Percentiles rank a stretch among this genome's conserved stretches.
Conservation (phyloP, 2,329 filamentous ascomycete genomes). For the Phialocephala sp. region DNA sequence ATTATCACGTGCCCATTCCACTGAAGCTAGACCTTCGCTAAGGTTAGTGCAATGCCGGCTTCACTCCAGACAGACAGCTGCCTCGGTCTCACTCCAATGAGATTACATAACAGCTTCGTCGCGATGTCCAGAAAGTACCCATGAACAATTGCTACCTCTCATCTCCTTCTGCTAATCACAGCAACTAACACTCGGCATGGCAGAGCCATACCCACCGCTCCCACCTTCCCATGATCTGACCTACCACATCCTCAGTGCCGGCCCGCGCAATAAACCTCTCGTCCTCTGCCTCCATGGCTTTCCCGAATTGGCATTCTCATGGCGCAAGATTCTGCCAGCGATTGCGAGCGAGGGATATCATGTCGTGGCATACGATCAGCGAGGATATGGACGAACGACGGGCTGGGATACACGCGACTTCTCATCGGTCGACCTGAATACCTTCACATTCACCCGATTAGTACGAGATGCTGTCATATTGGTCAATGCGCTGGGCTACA, state of each 20-base stretch:
- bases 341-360: conserved; percentile 67
- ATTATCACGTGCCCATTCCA: not conserved
- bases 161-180: conserved; percentile 10
- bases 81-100: conserved; percentile 2
- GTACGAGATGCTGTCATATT: conserved; percentile 67
- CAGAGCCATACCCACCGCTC: conserved; percentile 28
- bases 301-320: conserved; percentile 72
- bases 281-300: conserved; percentile 70
- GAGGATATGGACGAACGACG: conserved; percentile 70
- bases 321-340: conserved; percentile 65
- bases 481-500: conserved; percentile 65
- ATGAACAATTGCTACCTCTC: conserved; percentile 13
- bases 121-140: not conserved
- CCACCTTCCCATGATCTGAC: conserved; percentile 63
- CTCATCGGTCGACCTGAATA: conserved; percentile 58
- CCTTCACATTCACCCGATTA: conserved; percentile 62
- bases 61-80: not conserved
- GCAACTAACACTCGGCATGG: conserved; percentile 17
- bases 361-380: conserved; percentile 70
- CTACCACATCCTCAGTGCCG: conserved; percentile 65
- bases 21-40: not conserved
- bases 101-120: not conserved
- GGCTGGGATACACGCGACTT: conserved; percentile 61
- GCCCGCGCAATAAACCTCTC: conserved; percentile 54
- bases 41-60: conserved; percentile 2